Percentiles rank a stretch among this genome's conserved stretches.
Evolutionary conservation across 225 moss, liverwort and hornwort species (phyloP).

Genomic region (Anthoceros angustus): DNA sequence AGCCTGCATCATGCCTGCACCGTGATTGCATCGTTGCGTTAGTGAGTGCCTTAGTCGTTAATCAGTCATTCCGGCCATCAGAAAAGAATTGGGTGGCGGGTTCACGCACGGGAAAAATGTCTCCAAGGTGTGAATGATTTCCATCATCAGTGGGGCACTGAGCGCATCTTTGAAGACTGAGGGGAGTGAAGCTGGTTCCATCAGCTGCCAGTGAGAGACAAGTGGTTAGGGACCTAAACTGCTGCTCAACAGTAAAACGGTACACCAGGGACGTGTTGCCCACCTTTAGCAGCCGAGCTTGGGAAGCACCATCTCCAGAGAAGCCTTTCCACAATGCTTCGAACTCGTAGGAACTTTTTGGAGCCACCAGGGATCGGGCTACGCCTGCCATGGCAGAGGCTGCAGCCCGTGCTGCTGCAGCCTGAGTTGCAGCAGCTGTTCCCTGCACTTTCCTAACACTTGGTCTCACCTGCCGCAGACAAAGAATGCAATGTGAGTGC

Average conservation of each 20-base stretch:
- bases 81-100: not conserved
- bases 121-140: conserved; percentile 54
- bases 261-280: not conserved
- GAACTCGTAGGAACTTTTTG: conserved; percentile 82
- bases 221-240: not conserved
- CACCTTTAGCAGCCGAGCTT: conserved; percentile 72
- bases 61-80: not conserved
- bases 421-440: conserved; percentile 42
- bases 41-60: not conserved
- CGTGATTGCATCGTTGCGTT: not conserved
- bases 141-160: conserved; percentile 63
- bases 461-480: conserved; percentile 24
- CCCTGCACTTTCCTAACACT: conserved; percentile 35
- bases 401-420: conserved; percentile 58
- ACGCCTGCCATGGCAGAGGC: conserved; percentile 48
- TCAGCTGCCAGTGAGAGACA: conserved; percentile 27
- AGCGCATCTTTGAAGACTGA: conserved; percentile 75
- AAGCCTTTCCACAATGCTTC: conserved; percentile 84
- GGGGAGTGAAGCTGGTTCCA: conserved; percentile 61
- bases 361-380: conserved; percentile 58
- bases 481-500: not conserved
- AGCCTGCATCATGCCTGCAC: conserved; percentile 52
- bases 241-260: not conserved
- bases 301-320: conserved; percentile 43
- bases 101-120: conserved; percentile 59